phyloP scores from a whole-genome alignment of 495 filamentous ascomycete species.

The Annulohypoxylon moriforme region DNA sequence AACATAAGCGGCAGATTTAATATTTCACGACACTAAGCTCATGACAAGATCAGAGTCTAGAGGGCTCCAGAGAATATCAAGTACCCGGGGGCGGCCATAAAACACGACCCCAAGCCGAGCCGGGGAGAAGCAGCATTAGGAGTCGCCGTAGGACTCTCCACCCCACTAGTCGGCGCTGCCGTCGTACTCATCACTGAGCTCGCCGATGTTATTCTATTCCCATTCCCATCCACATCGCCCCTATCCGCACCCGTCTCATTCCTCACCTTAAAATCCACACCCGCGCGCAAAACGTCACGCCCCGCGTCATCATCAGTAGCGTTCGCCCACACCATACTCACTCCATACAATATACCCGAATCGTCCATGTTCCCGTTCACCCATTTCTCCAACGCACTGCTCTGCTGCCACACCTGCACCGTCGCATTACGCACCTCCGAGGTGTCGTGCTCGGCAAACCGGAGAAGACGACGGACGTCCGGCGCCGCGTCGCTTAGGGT shows the following conservation, averaged over 20 bases:
- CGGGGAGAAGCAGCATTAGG: slow-evolving; percentile 16
- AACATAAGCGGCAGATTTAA: too few species aligned
- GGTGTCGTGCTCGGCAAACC: not conserved
- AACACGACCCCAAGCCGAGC: not conserved
- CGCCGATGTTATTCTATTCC: not conserved
- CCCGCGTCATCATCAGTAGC: not conserved
- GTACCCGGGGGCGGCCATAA: not conserved
- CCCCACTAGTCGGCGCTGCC: not conserved
- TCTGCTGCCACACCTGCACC: slow-evolving; percentile 30
- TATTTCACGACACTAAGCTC: too few species aligned
- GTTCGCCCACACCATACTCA: slow-evolving; percentile 14
- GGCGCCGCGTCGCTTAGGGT: slow-evolving; percentile 11
- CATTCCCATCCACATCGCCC: slow-evolving; percentile 23
- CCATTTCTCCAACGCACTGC: not conserved
- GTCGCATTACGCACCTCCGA: slow-evolving; percentile 33
- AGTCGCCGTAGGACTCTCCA: slow-evolving; percentile 1
- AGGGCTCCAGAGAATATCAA: not conserved
- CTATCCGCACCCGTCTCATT: slow-evolving; percentile 23
- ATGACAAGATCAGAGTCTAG: not conserved
- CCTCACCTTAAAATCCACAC: slow-evolving; percentile 23
- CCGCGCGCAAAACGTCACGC: slow-evolving; percentile 17
- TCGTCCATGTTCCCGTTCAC: not conserved
- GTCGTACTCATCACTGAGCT: not conserved
- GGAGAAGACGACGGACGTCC: not conserved
- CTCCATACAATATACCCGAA: not conserved